Conservation (phyloP, 768 basidiomycete genomes). For the Punctularia strigosozonata region DNA sequence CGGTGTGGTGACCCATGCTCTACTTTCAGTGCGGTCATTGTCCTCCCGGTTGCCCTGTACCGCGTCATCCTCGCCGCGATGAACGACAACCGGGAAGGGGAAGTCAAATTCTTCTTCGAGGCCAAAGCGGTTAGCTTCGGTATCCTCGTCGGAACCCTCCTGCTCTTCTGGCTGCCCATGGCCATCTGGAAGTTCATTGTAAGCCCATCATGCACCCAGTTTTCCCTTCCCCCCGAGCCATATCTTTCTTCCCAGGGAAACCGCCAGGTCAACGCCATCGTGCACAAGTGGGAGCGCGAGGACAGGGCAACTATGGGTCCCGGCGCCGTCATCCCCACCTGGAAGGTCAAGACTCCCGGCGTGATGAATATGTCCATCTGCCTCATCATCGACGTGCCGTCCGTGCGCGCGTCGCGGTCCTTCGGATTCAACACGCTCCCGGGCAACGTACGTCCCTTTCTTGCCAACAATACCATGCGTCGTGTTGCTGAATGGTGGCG, state of each 20-base stretch:
- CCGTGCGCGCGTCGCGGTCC: too few species aligned
- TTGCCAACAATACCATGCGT: too few species aligned
- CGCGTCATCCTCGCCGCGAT: constrained; percentile 19
- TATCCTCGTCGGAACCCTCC: constrained; percentile 23
- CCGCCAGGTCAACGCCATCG: constrained; percentile 23
- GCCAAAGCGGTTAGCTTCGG: constrained; percentile 25
- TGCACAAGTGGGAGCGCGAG: constrained; percentile 26
- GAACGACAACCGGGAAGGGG: constrained; percentile 12
- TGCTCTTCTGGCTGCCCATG: constrained; percentile 30
- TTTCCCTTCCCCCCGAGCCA: neutral
- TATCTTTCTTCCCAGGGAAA: constrained; percentile 25
- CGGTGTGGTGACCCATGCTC: too few species aligned
- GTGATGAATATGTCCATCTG: constrained; percentile 22
- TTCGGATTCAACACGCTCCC: too few species aligned
- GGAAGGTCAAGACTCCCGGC: constrained; percentile 30
- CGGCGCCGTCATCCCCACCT: constrained; percentile 20
- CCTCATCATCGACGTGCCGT: too few species aligned
- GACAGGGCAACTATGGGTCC: constrained; percentile 21
- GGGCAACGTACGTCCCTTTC: too few species aligned
- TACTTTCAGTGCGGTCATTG: constrained; percentile 22
- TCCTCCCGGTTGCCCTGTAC: constrained; percentile 28
- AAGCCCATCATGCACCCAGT: constrained; percentile 9
- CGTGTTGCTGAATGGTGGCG: too few species aligned
- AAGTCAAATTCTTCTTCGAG: constrained; percentile 16
- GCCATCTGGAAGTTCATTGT: constrained; percentile 34